Base-by-base conservation (phyloP, 208 protist genomes). In the Naegleria fowleri region DNA sequence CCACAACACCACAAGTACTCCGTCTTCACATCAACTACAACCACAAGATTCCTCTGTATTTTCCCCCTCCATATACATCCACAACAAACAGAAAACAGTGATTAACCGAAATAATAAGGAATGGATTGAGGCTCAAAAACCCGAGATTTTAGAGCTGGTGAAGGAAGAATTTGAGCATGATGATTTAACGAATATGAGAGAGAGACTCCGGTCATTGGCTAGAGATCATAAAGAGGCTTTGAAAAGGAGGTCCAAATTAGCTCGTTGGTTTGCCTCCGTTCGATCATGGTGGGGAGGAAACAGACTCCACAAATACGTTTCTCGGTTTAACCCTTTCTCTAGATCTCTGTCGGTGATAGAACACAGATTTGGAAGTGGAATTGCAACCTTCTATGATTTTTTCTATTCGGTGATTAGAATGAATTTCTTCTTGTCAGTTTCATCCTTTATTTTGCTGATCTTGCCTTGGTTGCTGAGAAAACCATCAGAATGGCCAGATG, bases 341-440 rank as follows among this genome's bases (percentile, higher is more conserved):
- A 25, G 25, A 5, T 36, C 67, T 36, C 6, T 79, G 0, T 13
- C 7, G 0, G 16, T 79, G 6, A 79, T 79, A 36, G 85, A 88
- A 58, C 51, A 88, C 4, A 88, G 43, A 13, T 88, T 88, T 88
- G 85, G 85, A 59, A 88, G 41, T 39, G 85, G 85, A 33, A n/a
- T 88, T 88, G 85, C 85, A 11, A 38, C 39, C 7, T 88, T 29
- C 58, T 88, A 88, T 58, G 85, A 88, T 0, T 88, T 88, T 88
- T 58, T 58, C n/a, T 36, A 29, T 39, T 58, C 85, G 19, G 33
- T 88, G 0, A 88, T 88, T 19, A 29, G 22, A 5, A 33, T 88
- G 13, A 88, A 88, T 58, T 33, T 88, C 33, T 15, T 88, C 5
- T 5, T 58, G n/a, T 55, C 33, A 13, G 19, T 48, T 11, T 39